Percentiles rank a stretch among this genome's conserved stretches.
phyloP scores from a whole-genome alignment of 257 asterid genomes.

The Solanum corneliomulleri region DNA sequence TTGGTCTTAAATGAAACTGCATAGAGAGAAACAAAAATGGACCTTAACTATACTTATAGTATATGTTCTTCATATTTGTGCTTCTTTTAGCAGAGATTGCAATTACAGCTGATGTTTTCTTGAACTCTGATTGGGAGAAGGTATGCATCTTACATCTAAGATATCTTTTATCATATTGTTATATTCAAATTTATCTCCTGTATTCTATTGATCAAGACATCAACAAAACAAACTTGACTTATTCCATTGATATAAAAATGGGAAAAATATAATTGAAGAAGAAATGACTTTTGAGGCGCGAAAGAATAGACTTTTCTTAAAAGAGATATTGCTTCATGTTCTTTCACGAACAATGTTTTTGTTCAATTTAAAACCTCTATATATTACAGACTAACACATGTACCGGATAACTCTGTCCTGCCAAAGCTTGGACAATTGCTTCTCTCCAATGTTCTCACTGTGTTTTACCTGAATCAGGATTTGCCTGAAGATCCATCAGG shows the following conservation, averaged over 20 bases:
- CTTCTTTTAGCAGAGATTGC: slow-evolving; percentile 33
- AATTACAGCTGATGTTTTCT: slow-evolving; percentile 25
- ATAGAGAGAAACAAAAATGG: background rate
- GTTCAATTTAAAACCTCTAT: too few species aligned
- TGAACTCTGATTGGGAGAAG: slow-evolving; percentile 37
- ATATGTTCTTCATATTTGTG: slow-evolving; percentile 23
- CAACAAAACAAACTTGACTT: background rate
- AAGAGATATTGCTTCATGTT: background rate
- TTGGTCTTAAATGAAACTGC: background rate
- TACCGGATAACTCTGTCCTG: background rate
- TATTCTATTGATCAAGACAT: background rate
- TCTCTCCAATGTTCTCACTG: background rate
- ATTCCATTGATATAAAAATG: background rate
- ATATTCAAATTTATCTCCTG: background rate
- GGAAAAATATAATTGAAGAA: background rate
- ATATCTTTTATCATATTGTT: background rate
- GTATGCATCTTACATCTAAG: slow-evolving; percentile 8
- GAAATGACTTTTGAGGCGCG: background rate
- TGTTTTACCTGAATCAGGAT: slow-evolving; percentile 17
- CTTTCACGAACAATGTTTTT: too few species aligned
- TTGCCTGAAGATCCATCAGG: slow-evolving; percentile 29
- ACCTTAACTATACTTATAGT: slow-evolving; percentile 37
- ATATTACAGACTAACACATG: background rate
- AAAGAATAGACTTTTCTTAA: background rate
- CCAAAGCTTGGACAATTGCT: background rate